A percentile compares a stretch with the other conserved stretches of the same genome.
Conservation (phyloP, 202 grass and related monocot genomes). For the Dendrocalamus latiflorus region DNA sequence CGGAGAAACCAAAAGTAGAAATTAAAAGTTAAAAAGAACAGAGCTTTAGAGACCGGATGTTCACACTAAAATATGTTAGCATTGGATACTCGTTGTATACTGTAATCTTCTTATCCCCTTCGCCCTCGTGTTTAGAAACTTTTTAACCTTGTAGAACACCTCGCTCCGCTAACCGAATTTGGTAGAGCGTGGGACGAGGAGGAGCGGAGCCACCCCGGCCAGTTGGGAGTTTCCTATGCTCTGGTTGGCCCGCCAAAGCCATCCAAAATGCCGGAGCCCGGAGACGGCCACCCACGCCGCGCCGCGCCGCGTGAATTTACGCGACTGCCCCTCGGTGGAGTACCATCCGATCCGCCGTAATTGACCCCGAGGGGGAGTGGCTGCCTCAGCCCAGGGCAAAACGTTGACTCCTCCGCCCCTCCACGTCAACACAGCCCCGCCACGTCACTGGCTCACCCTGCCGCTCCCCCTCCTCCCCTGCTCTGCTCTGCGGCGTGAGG, state of each 20-base stretch:
- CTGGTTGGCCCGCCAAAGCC: slow-evolving; percentile 30
- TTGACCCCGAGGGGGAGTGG: neutral
- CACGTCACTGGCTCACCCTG: slow-evolving; percentile 29
- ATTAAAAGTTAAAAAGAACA: too few relatives aligned
- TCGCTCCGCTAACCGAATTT: neutral
- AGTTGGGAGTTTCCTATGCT: neutral
- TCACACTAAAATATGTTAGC: neutral
- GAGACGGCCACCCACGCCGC: neutral
- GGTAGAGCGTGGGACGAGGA: too few relatives aligned
- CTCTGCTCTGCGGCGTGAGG: slow-evolving; percentile 24
- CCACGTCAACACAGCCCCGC: slow-evolving; percentile 34
- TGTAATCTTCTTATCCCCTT: neutral
- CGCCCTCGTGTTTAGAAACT: neutral
- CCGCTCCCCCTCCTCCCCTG: too few relatives aligned
- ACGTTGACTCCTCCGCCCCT: slow-evolving; percentile 43
- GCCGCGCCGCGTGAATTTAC: neutral
- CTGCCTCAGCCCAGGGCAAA: neutral
- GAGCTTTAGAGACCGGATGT: too few relatives aligned
- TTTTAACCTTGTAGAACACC: neutral
- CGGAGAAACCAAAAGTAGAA: too few relatives aligned
- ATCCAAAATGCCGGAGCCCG: slow-evolving; percentile 30
- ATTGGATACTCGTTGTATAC: neutral
- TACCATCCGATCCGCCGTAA: slow-evolving; percentile 24
- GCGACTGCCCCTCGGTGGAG: neutral
- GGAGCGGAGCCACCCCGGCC: too few relatives aligned